Conservation (phyloP, 2,329 filamentous ascomycete genomes). For the Fusarium sp. region DNA sequence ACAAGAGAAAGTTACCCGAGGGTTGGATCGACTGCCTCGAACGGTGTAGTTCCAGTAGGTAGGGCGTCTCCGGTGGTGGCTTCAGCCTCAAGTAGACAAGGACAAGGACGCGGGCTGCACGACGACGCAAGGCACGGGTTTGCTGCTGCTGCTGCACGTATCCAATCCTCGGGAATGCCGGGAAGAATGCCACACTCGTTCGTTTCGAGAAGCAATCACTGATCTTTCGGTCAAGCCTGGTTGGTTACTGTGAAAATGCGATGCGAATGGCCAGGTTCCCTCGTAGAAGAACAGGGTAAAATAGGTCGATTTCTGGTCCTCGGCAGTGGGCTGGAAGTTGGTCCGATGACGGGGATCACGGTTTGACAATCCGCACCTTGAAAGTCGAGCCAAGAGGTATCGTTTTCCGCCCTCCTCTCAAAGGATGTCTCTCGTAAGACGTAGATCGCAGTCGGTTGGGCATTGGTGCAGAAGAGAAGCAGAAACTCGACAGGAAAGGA, state of each 20-base stretch:
- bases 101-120: background rate
- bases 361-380: background rate
- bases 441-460: background rate
- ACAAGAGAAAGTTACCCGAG: background rate
- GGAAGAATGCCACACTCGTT: constrained; percentile 2
- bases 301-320: constrained; percentile 15
- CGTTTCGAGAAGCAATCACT: constrained; percentile 20
- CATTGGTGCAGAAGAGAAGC: background rate
- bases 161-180: constrained; percentile 8
- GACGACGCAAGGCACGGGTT: constrained; percentile 9
- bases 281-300: constrained; percentile 7
- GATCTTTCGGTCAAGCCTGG: background rate
- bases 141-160: background rate
- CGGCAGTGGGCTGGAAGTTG: constrained; percentile 14
- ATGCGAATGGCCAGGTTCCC: background rate
- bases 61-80: constrained; percentile 24
- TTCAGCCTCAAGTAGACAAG: constrained; percentile 17
- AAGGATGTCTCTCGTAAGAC: constrained; percentile 6
- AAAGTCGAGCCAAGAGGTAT: background rate
- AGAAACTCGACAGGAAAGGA: background rate
- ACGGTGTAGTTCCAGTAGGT: constrained; percentile 26
- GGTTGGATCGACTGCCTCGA: constrained; percentile 8
- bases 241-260: constrained; percentile 1
- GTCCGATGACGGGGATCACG: background rate
- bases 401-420: constrained; percentile 9